Evolutionary conservation across 305 asterid genomes (phyloP).

Genomic region (Solanum chacoense): DNA sequence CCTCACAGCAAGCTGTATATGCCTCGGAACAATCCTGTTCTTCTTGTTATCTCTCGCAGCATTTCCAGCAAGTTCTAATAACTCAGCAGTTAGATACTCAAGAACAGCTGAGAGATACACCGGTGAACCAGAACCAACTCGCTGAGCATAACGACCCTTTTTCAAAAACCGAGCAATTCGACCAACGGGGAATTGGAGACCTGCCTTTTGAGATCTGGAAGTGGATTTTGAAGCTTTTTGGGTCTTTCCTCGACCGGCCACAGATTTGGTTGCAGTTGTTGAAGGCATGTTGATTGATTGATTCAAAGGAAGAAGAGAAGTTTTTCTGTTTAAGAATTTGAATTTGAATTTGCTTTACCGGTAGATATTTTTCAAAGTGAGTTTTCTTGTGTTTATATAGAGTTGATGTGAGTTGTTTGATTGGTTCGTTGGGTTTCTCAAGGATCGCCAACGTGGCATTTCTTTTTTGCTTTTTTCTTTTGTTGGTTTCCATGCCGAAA

Average conservation of each 20-base stretch:
- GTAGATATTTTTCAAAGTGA: not conserved
- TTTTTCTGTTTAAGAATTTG: not conserved
- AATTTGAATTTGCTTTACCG: not conserved
- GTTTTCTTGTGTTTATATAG: not conserved
- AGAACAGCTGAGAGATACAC: slow-evolving; percentile 54
- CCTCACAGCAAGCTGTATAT: slow-evolving; percentile 53
- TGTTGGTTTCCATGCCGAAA: no score
- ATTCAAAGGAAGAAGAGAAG: not conserved
- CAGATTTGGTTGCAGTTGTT: slow-evolving; percentile 4
- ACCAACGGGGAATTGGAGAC: slow-evolving; percentile 56
- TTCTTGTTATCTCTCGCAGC: slow-evolving; percentile 71
- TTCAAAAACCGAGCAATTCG: slow-evolving; percentile 43
- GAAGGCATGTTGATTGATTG: slow-evolving; percentile 17
- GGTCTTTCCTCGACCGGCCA: slow-evolving; percentile 39
- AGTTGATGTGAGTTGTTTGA: not conserved
- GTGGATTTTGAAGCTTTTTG: slow-evolving; percentile 28
- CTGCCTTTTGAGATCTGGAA: slow-evolving; percentile 41
- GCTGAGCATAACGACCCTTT: slow-evolving; percentile 44
- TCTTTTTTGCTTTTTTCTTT: no score
- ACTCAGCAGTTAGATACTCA: slow-evolving; percentile 48
- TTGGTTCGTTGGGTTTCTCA: not conserved
- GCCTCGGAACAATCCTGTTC: slow-evolving; percentile 55
- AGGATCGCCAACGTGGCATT: slow-evolving; percentile 17
- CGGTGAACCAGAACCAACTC: slow-evolving; percentile 53
- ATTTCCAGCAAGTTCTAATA: slow-evolving; percentile 56